phyloP scores from a whole-genome alignment of 176 grass and related monocot species.

The Avena eriantha region DNA sequence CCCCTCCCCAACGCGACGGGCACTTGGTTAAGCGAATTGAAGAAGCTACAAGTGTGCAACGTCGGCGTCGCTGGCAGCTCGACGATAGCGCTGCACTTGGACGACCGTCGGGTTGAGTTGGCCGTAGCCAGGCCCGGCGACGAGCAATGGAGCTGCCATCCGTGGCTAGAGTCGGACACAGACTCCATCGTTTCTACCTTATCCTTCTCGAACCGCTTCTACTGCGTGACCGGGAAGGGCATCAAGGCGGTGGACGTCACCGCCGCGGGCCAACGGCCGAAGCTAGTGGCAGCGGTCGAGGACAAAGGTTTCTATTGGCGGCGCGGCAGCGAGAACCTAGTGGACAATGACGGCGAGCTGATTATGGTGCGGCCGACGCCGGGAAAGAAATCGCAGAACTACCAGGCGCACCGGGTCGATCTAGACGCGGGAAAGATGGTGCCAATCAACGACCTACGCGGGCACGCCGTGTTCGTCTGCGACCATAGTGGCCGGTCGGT shows the following conservation, averaged over 20 bases:
- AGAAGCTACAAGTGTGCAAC: too few relatives aligned
- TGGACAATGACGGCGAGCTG: not conserved
- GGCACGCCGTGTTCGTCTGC: not conserved
- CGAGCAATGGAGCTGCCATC: too few relatives aligned
- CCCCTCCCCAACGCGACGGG: too few relatives aligned
- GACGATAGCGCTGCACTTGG: too few relatives aligned
- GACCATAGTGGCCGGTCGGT: too few relatives aligned
- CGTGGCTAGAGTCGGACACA: too few relatives aligned
- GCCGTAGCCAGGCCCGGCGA: too few relatives aligned
- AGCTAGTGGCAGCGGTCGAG: not conserved
- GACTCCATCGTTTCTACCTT: too few relatives aligned
- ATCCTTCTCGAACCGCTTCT: not conserved
- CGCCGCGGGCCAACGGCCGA: too few relatives aligned
- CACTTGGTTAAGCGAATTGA: too few relatives aligned
- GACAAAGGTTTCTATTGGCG: not conserved
- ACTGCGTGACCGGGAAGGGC: not conserved
- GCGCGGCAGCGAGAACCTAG: not conserved
- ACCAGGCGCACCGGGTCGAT: not conserved
- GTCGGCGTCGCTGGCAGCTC: too few relatives aligned
- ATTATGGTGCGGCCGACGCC: not conserved
- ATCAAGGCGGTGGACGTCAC: not conserved
- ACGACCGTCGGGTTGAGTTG: too few relatives aligned
- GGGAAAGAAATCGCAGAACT: not conserved
- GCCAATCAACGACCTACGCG: not conserved
- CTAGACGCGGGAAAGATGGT: not conserved